Percentiles rank a stretch among this genome's conserved stretches.
Conservation (phyloP, 2,329 filamentous ascomycete species). For the Beauveria sp. region DNA sequence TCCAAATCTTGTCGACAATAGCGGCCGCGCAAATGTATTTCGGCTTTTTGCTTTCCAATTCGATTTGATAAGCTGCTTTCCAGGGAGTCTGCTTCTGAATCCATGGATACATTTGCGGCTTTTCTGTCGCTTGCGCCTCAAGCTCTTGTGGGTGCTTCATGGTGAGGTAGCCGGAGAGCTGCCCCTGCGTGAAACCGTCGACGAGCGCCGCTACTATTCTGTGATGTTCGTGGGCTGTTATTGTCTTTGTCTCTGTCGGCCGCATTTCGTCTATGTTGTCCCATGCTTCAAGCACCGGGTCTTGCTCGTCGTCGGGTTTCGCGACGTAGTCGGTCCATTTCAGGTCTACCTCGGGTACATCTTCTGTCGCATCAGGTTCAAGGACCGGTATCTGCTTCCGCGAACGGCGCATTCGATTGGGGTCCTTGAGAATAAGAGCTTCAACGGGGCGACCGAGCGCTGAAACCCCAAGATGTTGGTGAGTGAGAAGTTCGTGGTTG, state of each 20-base stretch:
- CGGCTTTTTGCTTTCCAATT: conserved; percentile 1
- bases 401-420: conserved; percentile 21
- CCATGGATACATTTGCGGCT: neutral
- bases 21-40: neutral
- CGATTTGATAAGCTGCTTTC: conserved; percentile 2
- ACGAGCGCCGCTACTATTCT: conserved; percentile 30
- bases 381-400: conserved; percentile 15
- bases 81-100: conserved; percentile 1
- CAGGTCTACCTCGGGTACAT: conserved; percentile 13
- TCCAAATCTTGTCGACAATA: conserved; percentile 9
- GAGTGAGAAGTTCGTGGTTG: conserved; percentile 21
- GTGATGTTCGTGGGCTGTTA: conserved; percentile 34
- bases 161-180: conserved; percentile 37
- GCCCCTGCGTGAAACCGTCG: conserved; percentile 38
- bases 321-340: conserved; percentile 26
- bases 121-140: neutral
- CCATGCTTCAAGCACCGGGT: conserved; percentile 27
- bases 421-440: conserved; percentile 40
- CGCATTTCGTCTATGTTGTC: conserved; percentile 42
- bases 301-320: conserved; percentile 9
- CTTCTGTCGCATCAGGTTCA: conserved; percentile 13
- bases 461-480: conserved; percentile 23
- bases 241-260: conserved; percentile 30
- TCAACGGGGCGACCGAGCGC: conserved; percentile 31
- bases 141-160: conserved; percentile 6